A percentile compares a stretch with the other conserved stretches of the same genome.
phyloP scores from a whole-genome alignment of 139 green algal genomes.

The Volvox africanus region DNA sequence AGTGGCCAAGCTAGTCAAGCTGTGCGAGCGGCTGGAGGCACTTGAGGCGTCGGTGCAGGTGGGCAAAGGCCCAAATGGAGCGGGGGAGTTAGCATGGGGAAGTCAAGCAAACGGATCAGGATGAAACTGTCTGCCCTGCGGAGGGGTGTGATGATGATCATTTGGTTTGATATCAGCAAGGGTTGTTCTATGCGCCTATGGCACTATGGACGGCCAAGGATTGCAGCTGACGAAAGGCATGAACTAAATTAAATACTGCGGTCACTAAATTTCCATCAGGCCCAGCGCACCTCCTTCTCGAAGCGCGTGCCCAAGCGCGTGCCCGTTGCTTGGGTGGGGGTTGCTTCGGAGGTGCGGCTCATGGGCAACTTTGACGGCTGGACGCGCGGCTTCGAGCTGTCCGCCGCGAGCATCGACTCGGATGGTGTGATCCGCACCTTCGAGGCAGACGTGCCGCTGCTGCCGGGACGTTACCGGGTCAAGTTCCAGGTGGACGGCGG shows the following conservation, averaged over 20 bases:
- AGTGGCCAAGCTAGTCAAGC: slow-evolving; percentile 57
- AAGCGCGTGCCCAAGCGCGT: slow-evolving; percentile 60
- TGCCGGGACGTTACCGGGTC: slow-evolving; percentile 63
- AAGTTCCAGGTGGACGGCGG: slow-evolving; percentile 73
- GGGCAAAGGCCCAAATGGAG: no score
- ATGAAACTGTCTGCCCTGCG: no score
- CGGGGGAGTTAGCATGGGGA: no score
- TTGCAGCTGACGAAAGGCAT: no score
- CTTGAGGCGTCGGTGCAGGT: slow-evolving; percentile 55
- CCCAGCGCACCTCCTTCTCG: slow-evolving; percentile 53
- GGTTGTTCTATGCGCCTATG: no score
- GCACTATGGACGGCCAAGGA: no score
- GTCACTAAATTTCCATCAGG: not conserved
- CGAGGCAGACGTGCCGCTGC: slow-evolving; percentile 54
- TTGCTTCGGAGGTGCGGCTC: slow-evolving; percentile 61
- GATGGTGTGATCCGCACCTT: slow-evolving; percentile 71
- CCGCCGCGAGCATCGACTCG: slow-evolving; percentile 26
- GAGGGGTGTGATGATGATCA: no score
- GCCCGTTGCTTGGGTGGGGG: slow-evolving; percentile 70
- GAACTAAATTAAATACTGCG: no score
- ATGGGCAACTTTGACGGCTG: slow-evolving; percentile 76
- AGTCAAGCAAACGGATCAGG: no score
- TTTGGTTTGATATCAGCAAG: no score
- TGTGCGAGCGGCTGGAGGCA: slow-evolving; percentile 60
- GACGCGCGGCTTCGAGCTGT: slow-evolving; percentile 71